Evolutionary conservation across 495 filamentous ascomycete genomes (phyloP), one percentile per base, ranked within the genome.

Genomic region (Penicillium nucicola): DNA sequence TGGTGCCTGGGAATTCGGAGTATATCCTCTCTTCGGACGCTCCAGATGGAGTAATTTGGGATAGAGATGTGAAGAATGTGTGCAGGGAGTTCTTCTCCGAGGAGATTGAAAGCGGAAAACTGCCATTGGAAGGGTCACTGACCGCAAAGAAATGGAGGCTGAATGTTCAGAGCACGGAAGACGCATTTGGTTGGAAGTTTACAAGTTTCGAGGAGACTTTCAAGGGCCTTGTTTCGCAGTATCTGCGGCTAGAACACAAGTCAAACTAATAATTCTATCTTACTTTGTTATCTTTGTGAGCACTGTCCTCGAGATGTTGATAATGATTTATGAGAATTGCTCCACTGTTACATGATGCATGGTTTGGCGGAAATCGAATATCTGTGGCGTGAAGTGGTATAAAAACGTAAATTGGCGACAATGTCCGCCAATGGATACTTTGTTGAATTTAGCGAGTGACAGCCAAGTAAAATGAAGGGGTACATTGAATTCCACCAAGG

Each of bases 191-290:
- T 5, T 72, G 77, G 62, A 57, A 67, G 39, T 75, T 76, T 49
- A 45, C 51, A 14, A 54, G 57, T 18, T 79, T 75, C 56, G 69
- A 75, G 56, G 72, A 80, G 51, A 77, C 75, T 48, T 67, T 81
- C 42, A 53, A 37, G 32, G 36, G 25, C 32, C 52, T 60, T 25
- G 42, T 62, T 48, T 50, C 36, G 19, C 61, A 58, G 49, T 71
- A 53, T 56, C 25, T 64, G 45, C 11, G 46, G 23, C 44, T 66
- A 9, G 12, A 41, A 14, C 13, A 41, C 15, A 55, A 28, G 11
- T 37, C 36, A 18, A 4, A 13, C 12, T 40, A 30, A 23, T 28
- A 17, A 20, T n/a, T 37, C 10, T 36, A 5, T 35, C 2, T 7
- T 23, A 2, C n/a, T n/a, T n/a, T n/a, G n/a, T n/a, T 22, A 22